Evolutionary conservation across 164 flowering plant genomes (phyloP).

Genomic region (Magnolia sinica): DNA sequence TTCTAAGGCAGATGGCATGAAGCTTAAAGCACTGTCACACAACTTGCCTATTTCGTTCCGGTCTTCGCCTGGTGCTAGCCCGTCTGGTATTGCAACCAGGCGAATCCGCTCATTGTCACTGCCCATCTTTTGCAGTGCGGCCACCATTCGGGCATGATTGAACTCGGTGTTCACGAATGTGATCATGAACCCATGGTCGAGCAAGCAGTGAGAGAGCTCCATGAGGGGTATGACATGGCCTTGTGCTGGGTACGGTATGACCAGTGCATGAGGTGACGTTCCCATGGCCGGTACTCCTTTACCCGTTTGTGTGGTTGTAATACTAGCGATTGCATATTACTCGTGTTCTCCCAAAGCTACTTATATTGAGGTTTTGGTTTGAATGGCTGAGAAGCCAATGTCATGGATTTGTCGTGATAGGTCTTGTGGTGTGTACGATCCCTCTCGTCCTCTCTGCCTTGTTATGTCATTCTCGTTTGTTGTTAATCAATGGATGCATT

Average conservation of each 20-base stretch:
- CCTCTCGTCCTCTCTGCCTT: no score
- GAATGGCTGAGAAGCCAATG: no score
- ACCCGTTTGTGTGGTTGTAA: neutral
- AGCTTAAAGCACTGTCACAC: neutral
- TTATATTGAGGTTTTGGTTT: no score
- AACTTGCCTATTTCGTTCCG: neutral
- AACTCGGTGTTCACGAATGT: conserved; percentile 14
- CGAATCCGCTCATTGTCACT: neutral
- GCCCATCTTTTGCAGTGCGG: neutral
- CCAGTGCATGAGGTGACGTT: conserved; percentile 18
- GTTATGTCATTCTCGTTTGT: no score
- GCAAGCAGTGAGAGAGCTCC: conserved; percentile 27
- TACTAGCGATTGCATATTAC: no score
- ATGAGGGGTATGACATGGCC: conserved; percentile 26
- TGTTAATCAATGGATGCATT: no score
- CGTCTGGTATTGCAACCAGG: conserved; percentile 20
- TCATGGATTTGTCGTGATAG: no score
- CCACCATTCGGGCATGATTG: neutral
- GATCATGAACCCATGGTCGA: conserved; percentile 22
- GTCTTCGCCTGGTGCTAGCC: conserved; percentile 10
- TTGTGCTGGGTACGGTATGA: conserved; percentile 30
- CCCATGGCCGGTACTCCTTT: conserved; percentile 5
- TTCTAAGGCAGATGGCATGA: conserved; percentile 11
- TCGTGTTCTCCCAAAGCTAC: no score
- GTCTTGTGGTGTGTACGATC: no score